Evolutionary conservation across 2,329 filamentous ascomycete genomes (phyloP), one percentile per base, ranked within the genome.

Genomic region (Orbilia brochopaga): DNA sequence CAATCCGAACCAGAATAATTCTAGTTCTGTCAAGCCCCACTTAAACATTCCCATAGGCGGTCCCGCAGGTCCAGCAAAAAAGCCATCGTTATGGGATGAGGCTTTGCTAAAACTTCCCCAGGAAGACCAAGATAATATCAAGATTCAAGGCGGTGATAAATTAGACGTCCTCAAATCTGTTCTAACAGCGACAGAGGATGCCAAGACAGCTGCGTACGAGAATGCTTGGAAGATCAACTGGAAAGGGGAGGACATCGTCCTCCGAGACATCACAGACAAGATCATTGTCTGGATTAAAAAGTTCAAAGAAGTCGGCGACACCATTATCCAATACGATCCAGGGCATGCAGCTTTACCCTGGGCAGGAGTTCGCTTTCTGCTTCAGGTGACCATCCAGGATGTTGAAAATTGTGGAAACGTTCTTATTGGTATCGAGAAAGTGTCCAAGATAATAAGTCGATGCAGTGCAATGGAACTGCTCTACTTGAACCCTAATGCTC

Each of bases 201-300:
- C 37, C 37, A 42, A 42, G n/a, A 15, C 37, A 15, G 13, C 13
- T 15, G 37, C 37, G 15, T 13, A 42, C 11, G 37, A 64, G 24
- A 69, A 66, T 11, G 53, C 54, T 13, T 74, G 69, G 65, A 74
- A 74, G 35, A 27, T 73, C 23, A 52, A 40, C 10, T 67, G 44
- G 32, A 24, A 48, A 17, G 63, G 62, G 0, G 32, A 73, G 3
- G 46, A 21, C 1, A 64, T 77, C 21, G 21, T 57, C 23, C 76
- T 78, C 46, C 52, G 76, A n/a, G 78, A 79, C 64, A 44, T 78
- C 8, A 61, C 65, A 2, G 73, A 74, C 3, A 78, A 77, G 50
- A 62, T 77, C 3, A 37, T 72, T 6, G 55, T 8, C 1, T 78
- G 74, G 76, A 50, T 78, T 4, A 44, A 77, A n/a, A 77, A 75